Conservation (phyloP, 73 alveolate genomes). For the Stentor coeruleus region DNA sequence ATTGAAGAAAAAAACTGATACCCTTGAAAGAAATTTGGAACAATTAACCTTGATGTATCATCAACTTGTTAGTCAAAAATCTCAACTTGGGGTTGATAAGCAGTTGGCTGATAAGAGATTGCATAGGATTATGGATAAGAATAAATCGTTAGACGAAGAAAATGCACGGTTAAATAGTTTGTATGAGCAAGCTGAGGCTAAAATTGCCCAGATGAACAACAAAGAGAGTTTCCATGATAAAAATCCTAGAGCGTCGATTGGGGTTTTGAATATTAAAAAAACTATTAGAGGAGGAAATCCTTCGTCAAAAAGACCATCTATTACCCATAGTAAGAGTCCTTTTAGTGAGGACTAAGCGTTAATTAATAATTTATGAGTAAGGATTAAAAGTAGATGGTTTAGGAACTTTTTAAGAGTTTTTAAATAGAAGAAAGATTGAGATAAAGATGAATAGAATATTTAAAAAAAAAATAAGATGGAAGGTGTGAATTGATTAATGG, state of each 20-base stretch:
- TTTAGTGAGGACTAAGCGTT: not conserved
- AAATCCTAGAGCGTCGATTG: not conserved
- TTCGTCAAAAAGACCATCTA: not conserved
- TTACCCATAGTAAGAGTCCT: not conserved
- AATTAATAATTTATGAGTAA: too few relatives aligned
- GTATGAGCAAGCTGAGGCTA: not conserved
- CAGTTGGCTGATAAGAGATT: constrained; percentile 74
- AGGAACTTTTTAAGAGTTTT: too few relatives aligned
- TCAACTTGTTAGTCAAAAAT: constrained; percentile 70
- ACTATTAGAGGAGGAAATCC: constrained; percentile 14
- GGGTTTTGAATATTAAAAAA: not conserved
- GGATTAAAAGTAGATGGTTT: too few relatives aligned
- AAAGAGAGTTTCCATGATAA: not conserved
- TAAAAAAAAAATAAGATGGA: too few relatives aligned
- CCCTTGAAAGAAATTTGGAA: constrained; percentile 72
- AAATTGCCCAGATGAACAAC: not conserved
- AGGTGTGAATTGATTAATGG: too few relatives aligned
- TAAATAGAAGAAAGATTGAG: too few relatives aligned
- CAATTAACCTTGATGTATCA: constrained; percentile 83
- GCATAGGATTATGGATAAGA: constrained; percentile 66
- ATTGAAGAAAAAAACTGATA: constrained; percentile 60
- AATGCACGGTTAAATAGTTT: not conserved
- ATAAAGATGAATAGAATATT: too few relatives aligned
- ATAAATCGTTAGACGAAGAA: constrained; percentile 23
- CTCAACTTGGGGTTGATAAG: constrained; percentile 72